Evolutionary conservation across 2,329 filamentous ascomycete genomes (phyloP), one percentile per base, ranked within the genome.

Genomic region (Stemphylium lycopersici): DNA sequence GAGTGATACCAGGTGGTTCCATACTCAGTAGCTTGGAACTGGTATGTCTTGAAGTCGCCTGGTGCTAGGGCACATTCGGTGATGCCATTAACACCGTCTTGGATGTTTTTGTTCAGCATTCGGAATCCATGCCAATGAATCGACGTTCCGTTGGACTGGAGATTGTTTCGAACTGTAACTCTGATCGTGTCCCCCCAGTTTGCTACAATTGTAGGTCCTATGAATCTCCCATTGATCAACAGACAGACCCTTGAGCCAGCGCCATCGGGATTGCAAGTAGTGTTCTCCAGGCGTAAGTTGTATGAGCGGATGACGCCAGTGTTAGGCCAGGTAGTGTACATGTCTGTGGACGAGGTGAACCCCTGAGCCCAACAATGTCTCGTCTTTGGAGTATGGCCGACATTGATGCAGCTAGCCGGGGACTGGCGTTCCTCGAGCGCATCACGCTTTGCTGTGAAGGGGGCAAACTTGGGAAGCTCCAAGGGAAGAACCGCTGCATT

Each of bases 41-140:
- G 40, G 42, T 72, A 72, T 0, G 62, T 70, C 36, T 68, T 71
- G 16, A 58, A 15, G 37, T 71, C 69, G 0, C 83, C 83, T 0
- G 87, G 87, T 6, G 86, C 78, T 48, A 71, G 45, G 1, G 75
- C 76, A 39, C 60, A 78, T 59, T 77, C 74, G 3, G 76, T 78
- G 8, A 78, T 65, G 13, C 78, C 79, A 18, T 61, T 59, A 15
- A 62, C 83, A 36, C 86, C 86, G 62, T 88, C 86, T 56, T 82
- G 76, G 40, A 79, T 74, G 59, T 80, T 82, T 42, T 78, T 83
- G 63, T 79, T 75, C 55, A 80, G 76, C 67, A 87, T 83, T 2
- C 84, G 79, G 47, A 89, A 50, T 0, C 82, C 87, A 65, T 88
- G 86, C 74, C 80, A 88, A 63, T 88, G 86, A 16, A 87, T 81